phyloP scores from a whole-genome alignment of 345 rosid genomes.

The Gynandropsis gynandra region DNA sequence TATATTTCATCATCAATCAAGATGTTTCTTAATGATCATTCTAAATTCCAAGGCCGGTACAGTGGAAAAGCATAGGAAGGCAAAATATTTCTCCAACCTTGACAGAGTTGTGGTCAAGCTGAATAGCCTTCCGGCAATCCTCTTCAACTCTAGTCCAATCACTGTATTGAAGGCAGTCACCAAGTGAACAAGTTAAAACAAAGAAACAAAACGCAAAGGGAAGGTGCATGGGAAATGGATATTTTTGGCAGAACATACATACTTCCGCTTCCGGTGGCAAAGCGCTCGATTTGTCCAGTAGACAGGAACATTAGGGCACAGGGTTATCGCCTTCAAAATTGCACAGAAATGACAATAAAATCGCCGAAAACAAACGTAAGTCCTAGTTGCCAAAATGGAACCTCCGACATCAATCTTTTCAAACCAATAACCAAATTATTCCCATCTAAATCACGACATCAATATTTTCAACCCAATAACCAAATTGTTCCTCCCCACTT shows the following conservation, averaged over 20 bases:
- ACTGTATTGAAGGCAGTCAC: conserved; percentile 31
- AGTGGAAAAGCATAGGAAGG: neutral
- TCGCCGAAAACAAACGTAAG: neutral
- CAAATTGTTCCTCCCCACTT: neutral
- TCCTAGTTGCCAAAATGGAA: neutral
- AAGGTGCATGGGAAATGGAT: neutral
- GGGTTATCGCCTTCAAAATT: conserved; percentile 58
- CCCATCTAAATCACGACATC: no score
- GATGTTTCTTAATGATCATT: no score
- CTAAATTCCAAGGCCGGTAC: no score
- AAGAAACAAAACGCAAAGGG: neutral
- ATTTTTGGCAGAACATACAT: conserved; percentile 26
- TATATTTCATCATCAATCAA: no score
- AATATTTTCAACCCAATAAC: neutral
- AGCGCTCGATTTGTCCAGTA: conserved; percentile 95
- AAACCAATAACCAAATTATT: conserved; percentile 11
- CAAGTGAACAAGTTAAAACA: conserved; percentile 10
- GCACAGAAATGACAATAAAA: neutral
- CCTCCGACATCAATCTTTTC: neutral
- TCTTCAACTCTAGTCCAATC: conserved; percentile 80
- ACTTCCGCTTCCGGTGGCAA: conserved; percentile 85
- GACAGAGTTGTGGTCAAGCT: conserved; percentile 55
- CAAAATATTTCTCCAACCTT: conserved; percentile 36
- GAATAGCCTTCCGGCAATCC: conserved; percentile 72
- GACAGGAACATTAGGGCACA: conserved; percentile 74